Evolutionary conservation across 73 alveolate genomes (phyloP).

Genomic region (Stentor coeruleus): DNA sequence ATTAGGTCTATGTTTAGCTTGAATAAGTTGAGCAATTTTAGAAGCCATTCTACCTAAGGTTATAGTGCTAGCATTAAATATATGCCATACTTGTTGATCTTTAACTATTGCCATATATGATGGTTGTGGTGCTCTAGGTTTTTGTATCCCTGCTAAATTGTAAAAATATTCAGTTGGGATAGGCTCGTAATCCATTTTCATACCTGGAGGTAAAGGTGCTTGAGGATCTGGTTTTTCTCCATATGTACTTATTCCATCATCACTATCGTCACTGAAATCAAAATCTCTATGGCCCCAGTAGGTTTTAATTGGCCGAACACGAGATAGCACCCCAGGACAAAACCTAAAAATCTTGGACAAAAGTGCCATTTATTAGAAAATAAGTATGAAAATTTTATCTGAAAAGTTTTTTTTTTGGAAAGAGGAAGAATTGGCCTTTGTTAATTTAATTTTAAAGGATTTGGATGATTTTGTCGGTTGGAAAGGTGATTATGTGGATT

Average conservation of each 20-base stretch:
- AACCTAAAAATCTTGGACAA: neutral
- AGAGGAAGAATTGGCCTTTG: too few species aligned
- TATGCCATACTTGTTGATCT: constrained; percentile 41
- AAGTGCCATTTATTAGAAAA: constrained; percentile 27
- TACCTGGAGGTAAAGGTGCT: neutral
- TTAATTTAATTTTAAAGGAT: too few species aligned
- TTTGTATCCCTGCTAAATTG: neutral
- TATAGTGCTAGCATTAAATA: constrained; percentile 58
- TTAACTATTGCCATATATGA: neutral
- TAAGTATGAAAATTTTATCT: too few species aligned
- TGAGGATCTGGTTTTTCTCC: neutral
- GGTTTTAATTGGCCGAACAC: neutral
- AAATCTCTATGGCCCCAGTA: neutral
- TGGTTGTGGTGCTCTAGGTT: neutral
- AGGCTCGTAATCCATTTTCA: neutral
- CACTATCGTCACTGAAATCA: constrained; percentile 20
- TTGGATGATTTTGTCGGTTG: too few species aligned
- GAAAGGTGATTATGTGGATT: too few species aligned
- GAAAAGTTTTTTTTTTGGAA: too few species aligned
- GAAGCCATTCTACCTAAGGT: constrained; percentile 58
- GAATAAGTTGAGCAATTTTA: constrained; percentile 32
- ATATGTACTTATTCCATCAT: neutral
- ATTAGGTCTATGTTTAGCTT: constrained; percentile 59
- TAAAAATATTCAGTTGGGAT: neutral
- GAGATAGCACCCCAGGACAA: neutral